Evolutionary conservation across 1,284 basidiomycete genomes (phyloP).

Genomic region (Ustilago lituana): DNA sequence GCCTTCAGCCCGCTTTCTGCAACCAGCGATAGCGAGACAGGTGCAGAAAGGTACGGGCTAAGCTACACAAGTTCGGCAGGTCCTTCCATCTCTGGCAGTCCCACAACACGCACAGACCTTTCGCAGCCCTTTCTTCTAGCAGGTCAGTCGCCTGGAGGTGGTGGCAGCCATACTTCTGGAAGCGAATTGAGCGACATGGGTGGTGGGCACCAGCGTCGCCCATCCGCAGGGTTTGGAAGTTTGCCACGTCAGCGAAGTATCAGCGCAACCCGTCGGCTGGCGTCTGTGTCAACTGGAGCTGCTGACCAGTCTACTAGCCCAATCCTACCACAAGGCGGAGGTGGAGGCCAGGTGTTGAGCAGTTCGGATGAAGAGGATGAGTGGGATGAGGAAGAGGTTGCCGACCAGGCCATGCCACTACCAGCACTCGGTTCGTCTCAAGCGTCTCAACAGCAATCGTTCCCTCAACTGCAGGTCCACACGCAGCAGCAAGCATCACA

Average conservation of each 20-base stretch:
- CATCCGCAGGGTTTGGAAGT: constrained; percentile 35
- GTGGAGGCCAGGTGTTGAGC: constrained; percentile 35
- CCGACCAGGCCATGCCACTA: constrained; percentile 60
- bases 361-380: constrained; percentile 62
- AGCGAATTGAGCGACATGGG: constrained; percentile 45
- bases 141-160: constrained; percentile 40
- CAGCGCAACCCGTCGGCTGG: constrained; percentile 34
- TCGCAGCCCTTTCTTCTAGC: constrained; percentile 28
- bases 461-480: constrained; percentile 2
- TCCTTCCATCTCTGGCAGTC: constrained; percentile 51
- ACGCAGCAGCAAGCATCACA: constrained; percentile 20
- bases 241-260: constrained; percentile 37
- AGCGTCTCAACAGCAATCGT: constrained; percentile 7
- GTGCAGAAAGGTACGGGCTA: constrained; percentile 54
- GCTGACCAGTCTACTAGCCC: constrained; percentile 35
- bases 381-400: constrained; percentile 60
- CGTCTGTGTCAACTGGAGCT: constrained; percentile 22
- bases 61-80: constrained; percentile 57
- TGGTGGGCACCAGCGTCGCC: constrained; percentile 35
- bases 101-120: constrained; percentile 25
- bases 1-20: constrained; percentile 53
- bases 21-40: constrained; percentile 52
- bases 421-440: constrained; percentile 36
- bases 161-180: constrained; percentile 39
- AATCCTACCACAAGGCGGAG: constrained; percentile 11